phyloP scores from a whole-genome alignment of 805 yeast genomes.

The Yamadazyma nakazawae region DNA sequence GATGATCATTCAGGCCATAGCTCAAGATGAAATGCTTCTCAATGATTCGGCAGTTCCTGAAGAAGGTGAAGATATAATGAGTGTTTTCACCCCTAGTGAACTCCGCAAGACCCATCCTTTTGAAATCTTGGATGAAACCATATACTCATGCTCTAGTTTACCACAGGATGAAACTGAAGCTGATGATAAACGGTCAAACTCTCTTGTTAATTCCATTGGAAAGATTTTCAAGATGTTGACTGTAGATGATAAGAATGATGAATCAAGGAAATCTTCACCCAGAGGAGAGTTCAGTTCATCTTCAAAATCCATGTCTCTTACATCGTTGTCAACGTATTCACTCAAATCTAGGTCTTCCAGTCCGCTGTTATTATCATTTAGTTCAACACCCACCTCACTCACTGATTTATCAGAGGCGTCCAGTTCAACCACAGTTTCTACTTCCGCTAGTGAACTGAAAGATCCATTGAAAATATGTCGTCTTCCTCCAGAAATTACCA shows the following conservation, averaged over 20 bases:
- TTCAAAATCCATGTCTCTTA: conserved; percentile 30
- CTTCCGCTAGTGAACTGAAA: conserved; percentile 3
- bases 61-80: conserved; percentile 7
- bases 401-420: conserved; percentile 33
- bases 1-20: conserved; percentile 40
- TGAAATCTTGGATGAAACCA: conserved; percentile 65
- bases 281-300: conserved; percentile 12
- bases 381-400: conserved; percentile 34
- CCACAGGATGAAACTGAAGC: conserved; percentile 12
- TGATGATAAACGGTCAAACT: conserved; percentile 15
- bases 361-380: conserved; percentile 37
- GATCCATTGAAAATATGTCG: conserved; percentile 37
- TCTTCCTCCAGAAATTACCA: conserved; percentile 42
- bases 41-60: not conserved
- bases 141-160: conserved; percentile 40
- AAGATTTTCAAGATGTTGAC: conserved; percentile 36
- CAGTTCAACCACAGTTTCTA: conserved; percentile 21
- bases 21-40: conserved; percentile 12
- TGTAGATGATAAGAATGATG: conserved; percentile 21
- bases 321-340: conserved; percentile 33
- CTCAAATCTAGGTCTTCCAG: conserved; percentile 32
- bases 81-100: conserved; percentile 26
- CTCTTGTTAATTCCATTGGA: conserved; percentile 33
- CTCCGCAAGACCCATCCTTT: conserved; percentile 53
- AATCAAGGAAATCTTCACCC: not conserved